phyloP scores from a whole-genome alignment of 2,329 filamentous ascomycete species.

The Trichoderma sp. region DNA sequence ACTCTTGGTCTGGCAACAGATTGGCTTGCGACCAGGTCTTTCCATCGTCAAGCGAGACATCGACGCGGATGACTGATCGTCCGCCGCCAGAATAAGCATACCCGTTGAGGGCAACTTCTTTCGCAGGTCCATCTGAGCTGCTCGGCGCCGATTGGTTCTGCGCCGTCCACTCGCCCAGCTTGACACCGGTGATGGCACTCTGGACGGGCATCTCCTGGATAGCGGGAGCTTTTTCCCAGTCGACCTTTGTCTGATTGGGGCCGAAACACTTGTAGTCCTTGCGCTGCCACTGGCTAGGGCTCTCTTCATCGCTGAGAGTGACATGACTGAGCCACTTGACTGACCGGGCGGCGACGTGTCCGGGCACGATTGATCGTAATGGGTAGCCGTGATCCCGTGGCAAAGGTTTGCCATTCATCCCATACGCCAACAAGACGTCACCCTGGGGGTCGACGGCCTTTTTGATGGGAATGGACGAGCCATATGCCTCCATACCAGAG shows the following conservation, averaged over 20 bases:
- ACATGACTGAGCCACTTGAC: conserved; percentile 70
- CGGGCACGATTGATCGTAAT: conserved; percentile 60
- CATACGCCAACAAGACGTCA: conserved; percentile 65
- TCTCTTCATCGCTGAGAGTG: conserved; percentile 64
- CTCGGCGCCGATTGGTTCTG: neutral
- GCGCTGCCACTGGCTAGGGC: conserved; percentile 62
- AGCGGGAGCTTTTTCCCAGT: conserved; percentile 61
- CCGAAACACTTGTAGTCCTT: conserved; percentile 69
- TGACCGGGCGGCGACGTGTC: conserved; percentile 63
- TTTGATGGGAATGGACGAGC: conserved; percentile 58
- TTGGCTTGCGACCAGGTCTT: conserved; percentile 62
- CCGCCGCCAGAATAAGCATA: conserved; percentile 70
- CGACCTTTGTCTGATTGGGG: conserved; percentile 57
- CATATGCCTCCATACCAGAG: conserved; percentile 58
- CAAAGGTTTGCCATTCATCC: conserved; percentile 64
- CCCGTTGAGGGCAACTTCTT: conserved; percentile 49
- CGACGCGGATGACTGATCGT: conserved; percentile 63
- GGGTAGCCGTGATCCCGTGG: conserved; percentile 67
- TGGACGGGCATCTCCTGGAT: conserved; percentile 70
- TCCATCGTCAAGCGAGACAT: conserved; percentile 63
- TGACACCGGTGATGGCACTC: conserved; percentile 59
- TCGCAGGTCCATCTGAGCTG: conserved; percentile 16
- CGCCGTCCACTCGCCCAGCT: conserved; percentile 39
- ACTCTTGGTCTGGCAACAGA: conserved; percentile 50
- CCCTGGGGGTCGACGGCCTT: conserved; percentile 58